These are phyloP conservation scores for Ceratobasidium sp. DNA, from an alignment of 1,284 basidiomycete genomes.

Conservation along the genomic window DNA sequence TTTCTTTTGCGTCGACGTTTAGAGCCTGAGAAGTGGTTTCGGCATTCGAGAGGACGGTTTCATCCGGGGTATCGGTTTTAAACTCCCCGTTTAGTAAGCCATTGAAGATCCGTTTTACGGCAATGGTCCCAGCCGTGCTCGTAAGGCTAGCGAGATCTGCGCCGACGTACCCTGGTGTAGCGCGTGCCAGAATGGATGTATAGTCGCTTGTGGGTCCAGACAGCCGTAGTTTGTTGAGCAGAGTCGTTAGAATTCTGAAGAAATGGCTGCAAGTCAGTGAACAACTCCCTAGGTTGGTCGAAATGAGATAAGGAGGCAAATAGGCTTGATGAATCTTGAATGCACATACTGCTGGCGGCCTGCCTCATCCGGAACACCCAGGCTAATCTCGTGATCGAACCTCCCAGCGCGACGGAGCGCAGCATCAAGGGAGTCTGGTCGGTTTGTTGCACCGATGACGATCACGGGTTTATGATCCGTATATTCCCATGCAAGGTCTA, in stretches of 20 bases:
- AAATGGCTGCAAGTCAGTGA: background rate
- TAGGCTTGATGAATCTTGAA: background rate
- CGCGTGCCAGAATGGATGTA: conserved; percentile 85
- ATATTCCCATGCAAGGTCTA: conserved; percentile 93
- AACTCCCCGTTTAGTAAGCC: conserved; percentile 61
- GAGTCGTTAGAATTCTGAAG: conserved; percentile 81
- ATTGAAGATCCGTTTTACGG: conserved; percentile 96
- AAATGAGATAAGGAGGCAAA: background rate
- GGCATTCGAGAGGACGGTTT: conserved; percentile 10
- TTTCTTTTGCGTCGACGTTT: background rate
- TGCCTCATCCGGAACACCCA: conserved; percentile 95
- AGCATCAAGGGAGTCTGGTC: conserved; percentile 94
- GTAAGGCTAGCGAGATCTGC: conserved; percentile 93
- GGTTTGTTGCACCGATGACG: conserved; percentile 96
- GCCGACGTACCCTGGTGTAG: conserved; percentile 97
- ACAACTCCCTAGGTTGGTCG: background rate
- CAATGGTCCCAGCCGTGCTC: conserved; percentile 93
- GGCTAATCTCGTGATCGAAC: conserved; percentile 97
- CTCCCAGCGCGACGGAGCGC: conserved; percentile 93
- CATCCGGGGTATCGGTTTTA: background rate
- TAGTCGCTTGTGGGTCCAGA: conserved; percentile 76
- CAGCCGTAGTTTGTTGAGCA: conserved; percentile 80
- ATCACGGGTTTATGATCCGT: conserved; percentile 91
- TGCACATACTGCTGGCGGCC: conserved; percentile 86
- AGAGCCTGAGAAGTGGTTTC: conserved; percentile 14